Evolutionary conservation across 2,329 filamentous ascomycete genomes (phyloP).

Genomic region (Calonectria pseudoturangicola): DNA sequence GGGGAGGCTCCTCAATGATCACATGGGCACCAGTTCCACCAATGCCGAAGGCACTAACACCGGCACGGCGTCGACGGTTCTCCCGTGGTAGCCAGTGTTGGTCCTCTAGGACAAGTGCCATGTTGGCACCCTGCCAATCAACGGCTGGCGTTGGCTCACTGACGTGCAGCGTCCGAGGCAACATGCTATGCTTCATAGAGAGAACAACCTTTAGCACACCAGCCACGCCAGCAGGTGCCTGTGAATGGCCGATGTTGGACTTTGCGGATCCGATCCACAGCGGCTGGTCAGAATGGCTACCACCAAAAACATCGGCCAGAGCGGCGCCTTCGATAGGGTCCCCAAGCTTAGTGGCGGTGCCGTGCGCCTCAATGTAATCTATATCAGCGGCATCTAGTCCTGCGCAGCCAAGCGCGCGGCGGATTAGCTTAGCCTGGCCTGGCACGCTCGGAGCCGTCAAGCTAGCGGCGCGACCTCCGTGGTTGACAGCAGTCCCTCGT

Average conservation of each 20-base stretch:
- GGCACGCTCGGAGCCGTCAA: neutral
- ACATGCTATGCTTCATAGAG: neutral
- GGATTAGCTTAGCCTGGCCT: neutral
- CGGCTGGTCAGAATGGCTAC: neutral
- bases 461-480: neutral
- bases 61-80: neutral
- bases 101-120: neutral
- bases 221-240: neutral
- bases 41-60: neutral
- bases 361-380: conserved; percentile 2
- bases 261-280: conserved; percentile 2
- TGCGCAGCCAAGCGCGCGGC: neutral
- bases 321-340: neutral
- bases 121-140: neutral
- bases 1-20: neutral
- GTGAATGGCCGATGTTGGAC: neutral
- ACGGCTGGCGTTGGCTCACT: neutral
- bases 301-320: neutral
- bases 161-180: neutral
- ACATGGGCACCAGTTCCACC: neutral
- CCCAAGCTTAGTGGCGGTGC: neutral
- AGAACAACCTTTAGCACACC: neutral
- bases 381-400: neutral
- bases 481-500: neutral
- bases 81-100: neutral